These are phyloP conservation scores for Suillus spraguei DNA, from an alignment of 768 basidiomycete genomes.

Conservation along the genomic window DNA sequence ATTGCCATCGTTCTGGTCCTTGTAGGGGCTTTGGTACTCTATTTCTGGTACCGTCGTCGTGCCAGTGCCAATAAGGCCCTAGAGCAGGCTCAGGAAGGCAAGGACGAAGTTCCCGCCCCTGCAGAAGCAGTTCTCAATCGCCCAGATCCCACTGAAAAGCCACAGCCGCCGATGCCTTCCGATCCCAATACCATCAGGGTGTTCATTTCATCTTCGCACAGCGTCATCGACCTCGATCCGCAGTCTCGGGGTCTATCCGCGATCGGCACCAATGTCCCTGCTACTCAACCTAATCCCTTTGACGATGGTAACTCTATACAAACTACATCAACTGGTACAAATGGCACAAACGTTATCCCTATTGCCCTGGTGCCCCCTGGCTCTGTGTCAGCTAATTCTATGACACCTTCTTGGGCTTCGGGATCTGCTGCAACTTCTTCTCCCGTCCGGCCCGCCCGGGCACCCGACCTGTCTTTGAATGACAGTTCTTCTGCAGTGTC, in stretches of 20 bases:
- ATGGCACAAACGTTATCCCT: constrained; percentile 84
- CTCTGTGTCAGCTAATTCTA: constrained; percentile 30
- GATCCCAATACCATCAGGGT: constrained; percentile 49
- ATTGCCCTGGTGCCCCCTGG: constrained; percentile 78
- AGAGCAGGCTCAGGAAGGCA: constrained; percentile 40
- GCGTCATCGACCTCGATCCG: constrained; percentile 65
- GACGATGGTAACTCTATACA: constrained; percentile 79
- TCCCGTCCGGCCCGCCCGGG: constrained; percentile 58
- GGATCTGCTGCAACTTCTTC: constrained; percentile 29
- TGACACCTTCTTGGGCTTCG: constrained; percentile 38
- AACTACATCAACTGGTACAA: constrained; percentile 70
- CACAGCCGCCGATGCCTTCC: constrained; percentile 31
- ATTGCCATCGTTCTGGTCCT: constrained; percentile 66
- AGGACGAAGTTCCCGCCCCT: constrained; percentile 67
- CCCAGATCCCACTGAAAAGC: constrained; percentile 80
- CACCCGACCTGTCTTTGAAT: constrained; percentile 63
- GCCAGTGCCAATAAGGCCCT: constrained; percentile 41
- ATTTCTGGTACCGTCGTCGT: constrained; percentile 68
- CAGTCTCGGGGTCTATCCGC: constrained; percentile 40
- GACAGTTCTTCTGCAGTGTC: constrained; percentile 66
- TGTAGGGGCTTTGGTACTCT: constrained; percentile 49
- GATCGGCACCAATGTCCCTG: constrained; percentile 12
- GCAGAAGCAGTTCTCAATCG: constrained; percentile 80
- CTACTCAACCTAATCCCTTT: constrained; percentile 64
- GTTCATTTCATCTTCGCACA: constrained; percentile 47